Percentiles rank a stretch among this genome's conserved stretches.
Evolutionary conservation across 306 rosid species (phyloP).

Genomic region (Corylus americana): DNA sequence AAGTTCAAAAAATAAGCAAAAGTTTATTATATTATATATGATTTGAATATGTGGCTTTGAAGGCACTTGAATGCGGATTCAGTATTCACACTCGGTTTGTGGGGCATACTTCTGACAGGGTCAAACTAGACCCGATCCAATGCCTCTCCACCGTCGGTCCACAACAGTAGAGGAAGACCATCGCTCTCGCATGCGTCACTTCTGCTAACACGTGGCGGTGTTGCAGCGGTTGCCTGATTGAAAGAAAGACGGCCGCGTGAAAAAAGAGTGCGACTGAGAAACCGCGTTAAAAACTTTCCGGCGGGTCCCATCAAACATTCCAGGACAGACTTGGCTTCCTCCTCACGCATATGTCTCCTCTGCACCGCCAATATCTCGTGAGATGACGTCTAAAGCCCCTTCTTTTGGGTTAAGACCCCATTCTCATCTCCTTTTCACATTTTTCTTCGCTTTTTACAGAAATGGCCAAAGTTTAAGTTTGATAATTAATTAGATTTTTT

Average conservation of each 20-base stretch:
- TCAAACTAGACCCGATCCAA: neutral
- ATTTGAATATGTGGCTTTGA: too few species aligned
- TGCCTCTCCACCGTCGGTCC: neutral
- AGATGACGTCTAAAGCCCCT: too few species aligned
- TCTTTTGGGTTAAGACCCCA: too few species aligned
- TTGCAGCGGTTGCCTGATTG: neutral
- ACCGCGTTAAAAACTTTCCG: slow-evolving; percentile 1
- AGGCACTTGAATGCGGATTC: too few species aligned
- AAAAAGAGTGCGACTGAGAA: neutral
- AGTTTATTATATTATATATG: too few species aligned
- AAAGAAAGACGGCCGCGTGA: slow-evolving; percentile 2
- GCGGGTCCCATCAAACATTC: neutral
- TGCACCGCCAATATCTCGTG: too few species aligned
- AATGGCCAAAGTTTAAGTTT: too few species aligned
- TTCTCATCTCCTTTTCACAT: too few species aligned
- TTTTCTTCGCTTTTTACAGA: too few species aligned
- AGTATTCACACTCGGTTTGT: too few species aligned
- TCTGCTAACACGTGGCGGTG: neutral
- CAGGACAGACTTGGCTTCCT: neutral
- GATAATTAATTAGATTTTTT: too few species aligned
- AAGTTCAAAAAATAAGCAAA: too few species aligned
- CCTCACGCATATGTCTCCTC: neutral
- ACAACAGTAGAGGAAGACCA: neutral
- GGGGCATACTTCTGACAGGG: neutral
- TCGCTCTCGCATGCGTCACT: neutral